Evolutionary conservation across 495 filamentous ascomycete genomes (phyloP), one percentile per base, ranked within the genome.

Genomic region (Tuber umbilicatum): DNA sequence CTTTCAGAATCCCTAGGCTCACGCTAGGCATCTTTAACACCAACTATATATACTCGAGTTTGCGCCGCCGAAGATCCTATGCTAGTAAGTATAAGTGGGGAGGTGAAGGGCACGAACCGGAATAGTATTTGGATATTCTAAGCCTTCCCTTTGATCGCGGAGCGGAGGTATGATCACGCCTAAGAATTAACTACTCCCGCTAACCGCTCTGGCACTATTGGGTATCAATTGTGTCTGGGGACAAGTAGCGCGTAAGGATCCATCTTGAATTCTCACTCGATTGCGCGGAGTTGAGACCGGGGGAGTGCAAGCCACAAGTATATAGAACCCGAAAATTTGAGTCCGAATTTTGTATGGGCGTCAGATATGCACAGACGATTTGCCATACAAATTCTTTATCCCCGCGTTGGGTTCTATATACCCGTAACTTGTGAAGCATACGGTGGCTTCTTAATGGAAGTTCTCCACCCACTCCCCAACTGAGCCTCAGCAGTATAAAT

Each of bases 41-140:
- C 88, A 40, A 82, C 74, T 2, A 84, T 81, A 84, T 81, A 19
- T 45, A 42, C 12, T 42, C 41, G 39, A 40, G 70, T 87, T 91
- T 1, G 86, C 89, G 21, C 89, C 90, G 9, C 89, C 89, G 74
- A 86, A 87, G 9, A 74, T 17, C 77, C 75, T 74, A 17, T 14
- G 9, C 0, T 6, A 45, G 43, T 77, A 9, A 73, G 71, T 12
- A 40, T n/a, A n/a, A 16, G 9, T 47, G 21, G 19, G 16, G n/a
- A 1, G n/a, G 10, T 10, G 14, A 35, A 3, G 21, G 23, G 37
- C 9, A 73, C 67, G n/a, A 38, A 71, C 75, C 69, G 74, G 14
- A 79, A 74, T 39, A 69, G 17, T 6, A 73, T 68, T 1, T 68
- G 71, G 6, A 77, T 71, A 37, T 73, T 40, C 35, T 70, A 69